phyloP scores from a whole-genome alignment of 129 eudicot genomes.

The Ambrosia trifida region DNA sequence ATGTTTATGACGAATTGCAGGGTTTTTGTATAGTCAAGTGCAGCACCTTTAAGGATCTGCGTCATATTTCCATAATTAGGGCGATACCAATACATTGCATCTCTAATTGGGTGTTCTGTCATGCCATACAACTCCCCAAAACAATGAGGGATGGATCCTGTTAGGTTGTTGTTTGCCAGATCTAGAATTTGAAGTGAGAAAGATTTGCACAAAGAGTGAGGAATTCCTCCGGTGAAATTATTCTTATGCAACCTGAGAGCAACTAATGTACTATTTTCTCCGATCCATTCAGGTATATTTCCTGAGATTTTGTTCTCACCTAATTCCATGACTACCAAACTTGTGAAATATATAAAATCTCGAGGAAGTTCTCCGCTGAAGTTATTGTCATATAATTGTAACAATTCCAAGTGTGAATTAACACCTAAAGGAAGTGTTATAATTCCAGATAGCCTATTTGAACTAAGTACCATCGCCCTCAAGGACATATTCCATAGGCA shows the following conservation, averaged over 20 bases:
- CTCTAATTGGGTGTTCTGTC: not conserved
- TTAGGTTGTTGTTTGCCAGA: not conserved
- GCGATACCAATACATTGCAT: too few relatives aligned
- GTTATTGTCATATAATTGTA: not conserved
- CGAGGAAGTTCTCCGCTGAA: not conserved
- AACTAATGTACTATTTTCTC: too few relatives aligned
- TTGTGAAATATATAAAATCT: not conserved
- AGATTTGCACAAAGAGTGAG: not conserved
- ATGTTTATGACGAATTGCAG: not conserved
- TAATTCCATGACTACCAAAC: not conserved
- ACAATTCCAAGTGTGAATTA: not conserved
- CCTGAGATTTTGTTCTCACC: not conserved
- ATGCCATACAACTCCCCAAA: not conserved
- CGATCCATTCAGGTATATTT: not conserved
- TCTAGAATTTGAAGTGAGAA: not conserved
- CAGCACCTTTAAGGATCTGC: not conserved
- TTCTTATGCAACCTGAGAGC: not conserved
- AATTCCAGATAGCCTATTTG: not conserved
- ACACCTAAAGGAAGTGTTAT: not conserved
- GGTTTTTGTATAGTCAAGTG: not conserved
- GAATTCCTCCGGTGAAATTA: not conserved
- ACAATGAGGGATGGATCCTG: too few relatives aligned
- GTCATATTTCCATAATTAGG: not conserved
- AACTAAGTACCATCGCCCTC: not conserved
- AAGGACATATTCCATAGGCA: not conserved